These are phyloP conservation scores for Begonia loranthoides DNA, from an alignment of 306 rosid genomes.

Conservation along the genomic window DNA sequence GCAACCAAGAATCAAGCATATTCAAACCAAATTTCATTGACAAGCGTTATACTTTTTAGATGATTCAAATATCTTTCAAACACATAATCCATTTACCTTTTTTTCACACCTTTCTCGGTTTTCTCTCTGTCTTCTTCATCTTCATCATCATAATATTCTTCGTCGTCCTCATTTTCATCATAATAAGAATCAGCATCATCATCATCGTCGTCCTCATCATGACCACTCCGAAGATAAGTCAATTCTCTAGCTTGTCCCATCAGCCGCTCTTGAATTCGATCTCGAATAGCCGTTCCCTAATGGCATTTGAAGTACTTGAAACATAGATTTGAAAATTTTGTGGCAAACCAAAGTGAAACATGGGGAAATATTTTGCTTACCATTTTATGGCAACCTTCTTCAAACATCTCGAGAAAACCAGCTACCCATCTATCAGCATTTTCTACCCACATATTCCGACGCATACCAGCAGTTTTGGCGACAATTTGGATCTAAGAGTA, in stretches of 20 bases:
- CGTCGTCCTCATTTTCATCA: conserved; percentile 34
- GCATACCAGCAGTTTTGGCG: conserved; percentile 82
- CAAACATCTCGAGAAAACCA: conserved; percentile 97
- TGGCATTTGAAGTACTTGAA: neutral
- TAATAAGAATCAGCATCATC: conserved; percentile 31
- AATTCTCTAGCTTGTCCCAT: conserved; percentile 30
- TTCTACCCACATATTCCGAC: conserved; percentile 96
- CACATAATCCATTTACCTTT: conserved; percentile 4
- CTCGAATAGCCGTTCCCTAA: conserved; percentile 93
- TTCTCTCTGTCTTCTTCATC: neutral
- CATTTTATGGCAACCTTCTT: conserved; percentile 99
- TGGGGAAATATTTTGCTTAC: conserved; percentile 17
- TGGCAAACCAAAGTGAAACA: no score
- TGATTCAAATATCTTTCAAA: no score
- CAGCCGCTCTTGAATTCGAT: conserved; percentile 84
- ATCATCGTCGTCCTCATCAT: conserved; percentile 37
- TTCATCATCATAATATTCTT: conserved; percentile 46
- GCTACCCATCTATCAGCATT: conserved; percentile 99
- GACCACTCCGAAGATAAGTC: conserved; percentile 14
- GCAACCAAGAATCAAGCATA: no score
- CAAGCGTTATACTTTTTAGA: no score
- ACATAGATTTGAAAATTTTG: neutral
- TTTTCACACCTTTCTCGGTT: conserved; percentile 24
- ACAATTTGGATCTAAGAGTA: conserved; percentile 71
- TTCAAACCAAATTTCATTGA: no score